phyloP scores from a whole-genome alignment of 2,329 filamentous ascomycete species.

The Beauveria pseudobassiana region DNA sequence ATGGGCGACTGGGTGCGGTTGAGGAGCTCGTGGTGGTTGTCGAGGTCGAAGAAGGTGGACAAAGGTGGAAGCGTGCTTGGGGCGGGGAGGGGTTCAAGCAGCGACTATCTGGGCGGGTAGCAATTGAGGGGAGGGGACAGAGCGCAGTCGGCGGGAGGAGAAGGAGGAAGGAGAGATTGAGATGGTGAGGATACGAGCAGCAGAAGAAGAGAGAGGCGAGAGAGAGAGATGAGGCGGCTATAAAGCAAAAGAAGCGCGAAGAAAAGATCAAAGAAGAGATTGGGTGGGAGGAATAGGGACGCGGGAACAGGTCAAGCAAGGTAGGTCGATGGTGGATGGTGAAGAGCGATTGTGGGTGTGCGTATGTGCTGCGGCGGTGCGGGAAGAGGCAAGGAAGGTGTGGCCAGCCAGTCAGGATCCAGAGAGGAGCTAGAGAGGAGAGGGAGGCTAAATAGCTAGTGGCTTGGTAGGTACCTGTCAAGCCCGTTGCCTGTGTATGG shows the following conservation, averaged over 20 bases:
- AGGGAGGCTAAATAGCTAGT: background rate
- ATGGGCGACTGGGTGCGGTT: conserved; percentile 19
- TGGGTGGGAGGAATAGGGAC: background rate
- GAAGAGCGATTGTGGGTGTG: background rate
- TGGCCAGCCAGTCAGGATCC: background rate
- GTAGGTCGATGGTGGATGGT: background rate
- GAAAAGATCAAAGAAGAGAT: background rate
- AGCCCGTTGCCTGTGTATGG: too few relatives aligned
- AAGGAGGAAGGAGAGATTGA: background rate
- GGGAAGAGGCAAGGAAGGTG: background rate
- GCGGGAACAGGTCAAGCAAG: background rate
- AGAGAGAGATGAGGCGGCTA: background rate
- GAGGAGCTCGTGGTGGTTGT: background rate
- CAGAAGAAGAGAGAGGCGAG: background rate
- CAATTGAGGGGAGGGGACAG: background rate
- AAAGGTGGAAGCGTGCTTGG: background rate
- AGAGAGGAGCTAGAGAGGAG: background rate
- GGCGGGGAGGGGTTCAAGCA: conserved; percentile 3
- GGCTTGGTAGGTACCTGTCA: background rate
- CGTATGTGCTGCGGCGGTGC: background rate
- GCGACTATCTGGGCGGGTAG: background rate
- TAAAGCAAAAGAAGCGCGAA: conserved; percentile 1
- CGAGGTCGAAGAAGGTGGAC: background rate
- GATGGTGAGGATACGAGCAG: background rate
- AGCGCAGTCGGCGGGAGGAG: background rate